A percentile compares a stretch with the other conserved stretches of the same genome.
These are phyloP conservation scores for Colletotrichum sp. DNA, from an alignment of 2,329 filamentous ascomycete genomes.

Conservation along the genomic window DNA sequence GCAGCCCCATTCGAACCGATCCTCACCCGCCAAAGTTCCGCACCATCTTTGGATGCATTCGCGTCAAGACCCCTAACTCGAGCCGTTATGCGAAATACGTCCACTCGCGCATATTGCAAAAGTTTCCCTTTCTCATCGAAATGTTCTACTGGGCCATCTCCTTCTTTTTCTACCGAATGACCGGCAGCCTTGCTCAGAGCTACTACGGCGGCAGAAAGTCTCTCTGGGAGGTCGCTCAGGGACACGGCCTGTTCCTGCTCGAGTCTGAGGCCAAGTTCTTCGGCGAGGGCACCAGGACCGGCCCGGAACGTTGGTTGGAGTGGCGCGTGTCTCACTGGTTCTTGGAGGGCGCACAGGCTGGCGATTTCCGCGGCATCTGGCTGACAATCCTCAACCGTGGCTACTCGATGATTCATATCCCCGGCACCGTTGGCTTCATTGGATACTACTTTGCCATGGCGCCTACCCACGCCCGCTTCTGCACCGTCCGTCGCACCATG, in stretches of 20 bases:
- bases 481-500: constrained; percentile 42
- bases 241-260: constrained; percentile 58
- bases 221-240: constrained; percentile 56
- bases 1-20: constrained; percentile 24
- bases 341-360: constrained; percentile 29
- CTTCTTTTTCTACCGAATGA: constrained; percentile 66
- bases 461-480: constrained; percentile 38
- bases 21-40: constrained; percentile 50
- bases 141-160: constrained; percentile 78
- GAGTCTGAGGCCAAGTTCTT: constrained; percentile 58
- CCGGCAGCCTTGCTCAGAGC: constrained; percentile 53
- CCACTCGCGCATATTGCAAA: constrained; percentile 67
- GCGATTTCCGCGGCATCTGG: constrained; percentile 19
- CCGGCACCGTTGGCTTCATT: constrained; percentile 65
- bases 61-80: constrained; percentile 59
- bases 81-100: constrained; percentile 63
- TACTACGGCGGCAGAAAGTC: constrained; percentile 46
- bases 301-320: constrained; percentile 51
- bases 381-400: constrained; percentile 61
- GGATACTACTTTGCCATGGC: constrained; percentile 68
- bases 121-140: constrained; percentile 71
- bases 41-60: constrained; percentile 49
- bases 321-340: constrained; percentile 59
- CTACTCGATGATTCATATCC: constrained; percentile 65
- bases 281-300: constrained; percentile 13